Base-by-base conservation (phyloP, 2,329 filamentous ascomycete species). In the Neofusicoccum cordaticola region DNA sequence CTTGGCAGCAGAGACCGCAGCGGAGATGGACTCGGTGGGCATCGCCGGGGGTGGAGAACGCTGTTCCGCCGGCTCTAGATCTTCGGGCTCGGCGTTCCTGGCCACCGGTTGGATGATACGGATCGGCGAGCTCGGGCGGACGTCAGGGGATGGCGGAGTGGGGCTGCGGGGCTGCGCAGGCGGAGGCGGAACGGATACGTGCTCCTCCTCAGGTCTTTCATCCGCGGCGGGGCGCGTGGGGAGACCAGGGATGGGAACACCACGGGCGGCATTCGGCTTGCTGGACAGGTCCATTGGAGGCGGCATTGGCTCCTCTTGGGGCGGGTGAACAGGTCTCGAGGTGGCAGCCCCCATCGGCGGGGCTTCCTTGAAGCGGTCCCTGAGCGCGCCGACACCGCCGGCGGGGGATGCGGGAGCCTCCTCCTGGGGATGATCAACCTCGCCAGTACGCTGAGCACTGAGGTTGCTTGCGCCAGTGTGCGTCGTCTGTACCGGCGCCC, bases 91-190 rank as follows among this genome's bases (percentile, higher is more conserved):
- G 37, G 83, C 80, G 60, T 83, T 85, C 65, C 90, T 90, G 58
- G 87, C 84, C 63, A 98, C 90, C 3, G 95, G 95, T 77, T 94
- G 89, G 13, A 93, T 93, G 69, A 98, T 85, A 57, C 90, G 90
- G 67, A 96, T 89, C 6, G 94, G 94, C 1, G 92, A 97, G 52
- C 82, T 80, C 53, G 88, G 84, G 64, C 85, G 84, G 61, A 76
- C 73, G 71, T 78, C 71, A 35, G 77, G 81, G 57, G 81, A 81
- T 57, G 83, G 82, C 57, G 85, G 82, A 63, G 81, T 81, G 66
- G 77, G 76, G 71, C 78, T 79, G 68, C 79, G 77, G 63, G 75
- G 75, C 68, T 67, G 60, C 35, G 68, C 72, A 45, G 71, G 75
- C 3, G 75, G 76, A 39, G 81, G 76, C 57, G 80, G 81, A 57